Evolutionary conservation across 805 yeast species (phyloP).

Genomic region (Isabelozyma gotoi): DNA sequence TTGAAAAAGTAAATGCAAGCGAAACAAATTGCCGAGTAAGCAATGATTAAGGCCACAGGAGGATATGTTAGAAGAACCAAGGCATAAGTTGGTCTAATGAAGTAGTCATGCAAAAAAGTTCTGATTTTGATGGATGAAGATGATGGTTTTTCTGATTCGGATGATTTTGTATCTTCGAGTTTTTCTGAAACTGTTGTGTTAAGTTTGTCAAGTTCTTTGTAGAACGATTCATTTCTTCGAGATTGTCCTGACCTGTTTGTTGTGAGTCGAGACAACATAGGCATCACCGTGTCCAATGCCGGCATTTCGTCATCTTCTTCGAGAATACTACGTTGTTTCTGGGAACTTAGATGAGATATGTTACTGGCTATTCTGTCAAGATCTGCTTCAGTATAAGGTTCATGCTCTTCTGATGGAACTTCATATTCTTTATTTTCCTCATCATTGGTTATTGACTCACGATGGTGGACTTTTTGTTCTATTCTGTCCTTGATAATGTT

Average conservation of each 20-base stretch:
- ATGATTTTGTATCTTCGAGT: background rate
- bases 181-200: background rate
- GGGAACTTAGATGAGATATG: conserved; percentile 14
- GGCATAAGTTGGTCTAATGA: conserved; percentile 61
- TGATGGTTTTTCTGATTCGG: conserved; percentile 4
- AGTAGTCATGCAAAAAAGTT: conserved; percentile 38
- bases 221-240: conserved; percentile 8
- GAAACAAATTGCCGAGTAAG: conserved; percentile 71
- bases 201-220: background rate
- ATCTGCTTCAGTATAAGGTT: conserved; percentile 13
- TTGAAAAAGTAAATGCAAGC: conserved; percentile 71
- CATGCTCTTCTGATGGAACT: conserved; percentile 3
- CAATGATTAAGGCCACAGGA: conserved; percentile 66
- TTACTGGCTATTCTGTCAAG: conserved; percentile 34
- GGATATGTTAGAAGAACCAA: conserved; percentile 64
- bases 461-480: conserved; percentile 1
- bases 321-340: background rate
- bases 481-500: conserved; percentile 1
- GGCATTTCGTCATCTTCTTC: conserved; percentile 24
- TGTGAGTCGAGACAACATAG: conserved; percentile 34
- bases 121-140: background rate
- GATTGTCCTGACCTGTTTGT: conserved; percentile 35
- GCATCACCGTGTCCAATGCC: conserved; percentile 41
- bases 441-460: conserved; percentile 1
- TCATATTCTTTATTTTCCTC: conserved; percentile 4